phyloP scores from a whole-genome alignment of 257 asterid species.

The Eustoma russellianum region DNA sequence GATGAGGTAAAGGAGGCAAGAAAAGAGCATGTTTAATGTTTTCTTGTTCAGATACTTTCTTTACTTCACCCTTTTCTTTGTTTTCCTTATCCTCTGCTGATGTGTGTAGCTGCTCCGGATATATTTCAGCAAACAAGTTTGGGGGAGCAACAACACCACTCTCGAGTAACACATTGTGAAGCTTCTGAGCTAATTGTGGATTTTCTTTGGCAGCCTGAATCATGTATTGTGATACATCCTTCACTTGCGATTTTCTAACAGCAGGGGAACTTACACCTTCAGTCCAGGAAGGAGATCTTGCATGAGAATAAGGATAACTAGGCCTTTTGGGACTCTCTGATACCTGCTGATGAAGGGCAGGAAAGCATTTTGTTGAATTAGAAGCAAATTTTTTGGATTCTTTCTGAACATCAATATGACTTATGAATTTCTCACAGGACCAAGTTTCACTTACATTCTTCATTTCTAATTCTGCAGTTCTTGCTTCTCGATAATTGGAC shows the following conservation, averaged over 20 bases:
- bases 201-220: conserved; percentile 94
- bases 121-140: conserved; percentile 66
- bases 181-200: conserved; percentile 89
- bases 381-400: conserved; percentile 17
- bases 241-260: conserved; percentile 68
- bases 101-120: conserved; percentile 40
- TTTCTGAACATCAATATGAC: conserved; percentile 21
- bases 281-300: conserved; percentile 97
- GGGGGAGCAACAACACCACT: conserved; percentile 98
- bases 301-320: conserved; percentile 48
- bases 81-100: conserved; percentile 31
- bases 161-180: conserved; percentile 83
- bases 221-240: conserved; percentile 91
- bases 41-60: conserved; percentile 20
- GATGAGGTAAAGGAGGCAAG: conserved; percentile 79
- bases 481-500: conserved; percentile 25
- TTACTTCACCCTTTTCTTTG: conserved; percentile 24
- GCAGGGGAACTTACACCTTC: conserved; percentile 96
- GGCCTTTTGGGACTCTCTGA: conserved; percentile 37
- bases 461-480: conserved; percentile 21
- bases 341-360: conserved; percentile 28
- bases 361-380: conserved; percentile 23
- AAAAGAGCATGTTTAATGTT: conserved; percentile 32
- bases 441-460: conserved; percentile 13
- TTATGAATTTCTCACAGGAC: conserved; percentile 21